Base-by-base conservation (phyloP, 306 rosid species). In the Leucaena leucocephala region DNA sequence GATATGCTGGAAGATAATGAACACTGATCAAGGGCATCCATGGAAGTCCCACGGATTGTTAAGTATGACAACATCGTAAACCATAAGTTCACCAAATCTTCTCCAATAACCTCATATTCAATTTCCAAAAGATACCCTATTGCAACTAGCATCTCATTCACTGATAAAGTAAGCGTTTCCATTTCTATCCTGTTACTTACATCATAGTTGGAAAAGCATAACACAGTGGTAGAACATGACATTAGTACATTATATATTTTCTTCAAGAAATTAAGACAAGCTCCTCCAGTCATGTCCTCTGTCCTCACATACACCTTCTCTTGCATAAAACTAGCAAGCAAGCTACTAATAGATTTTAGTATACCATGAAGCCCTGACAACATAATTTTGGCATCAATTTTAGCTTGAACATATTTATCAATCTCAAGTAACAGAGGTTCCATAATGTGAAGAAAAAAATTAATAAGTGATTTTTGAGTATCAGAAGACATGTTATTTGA, bases 281-380 rank as follows among this genome's bases (percentile, higher is more conserved):
- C 88, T 76, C 96, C 94, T 48, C 86, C 94, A 64, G 90, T 85
- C 43, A 78, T 79, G 80, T 95, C 97, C 82, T 95, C 94, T 9
- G 97, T 95, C 90, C 92, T 92, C 81, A 85, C 74, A 82, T 91
- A 95, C 70, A 95, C 89, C 78, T 86, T 95, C 71, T 84, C 97
- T 86, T 86, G 85, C 94, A 87, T 86, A 78, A 91, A 91, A 84
- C 83, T 78, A 64, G 87, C 84, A 80, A 95, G 96, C 79, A 95
- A 79, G 81, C 76, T 87, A 80, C 88, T 72, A 38, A 92, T 79
- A 67, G 98, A 84, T 82, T 87, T 88, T 33, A 95, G 90, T 46
- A 84, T 67, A 80, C 83, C 84, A 84, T 46, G 83, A 74, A 86
- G 86, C 80, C 81, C 90, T 74, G 55, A 73, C 74, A 91, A 78